Conservation (phyloP, 2,329 filamentous ascomycete species). For the Paecilomyces dactylethromorphus region DNA sequence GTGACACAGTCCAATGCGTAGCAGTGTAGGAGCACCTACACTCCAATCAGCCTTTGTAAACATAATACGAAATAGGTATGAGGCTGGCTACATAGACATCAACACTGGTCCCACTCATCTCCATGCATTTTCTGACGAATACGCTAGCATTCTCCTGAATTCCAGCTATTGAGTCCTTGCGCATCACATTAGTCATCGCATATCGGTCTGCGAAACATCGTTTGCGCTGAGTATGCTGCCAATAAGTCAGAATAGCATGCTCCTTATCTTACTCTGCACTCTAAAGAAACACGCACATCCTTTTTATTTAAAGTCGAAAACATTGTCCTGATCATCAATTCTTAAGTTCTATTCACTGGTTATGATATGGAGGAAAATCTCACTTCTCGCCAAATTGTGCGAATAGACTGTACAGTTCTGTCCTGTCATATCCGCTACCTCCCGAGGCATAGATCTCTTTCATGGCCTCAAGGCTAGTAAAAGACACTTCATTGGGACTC, state of each 20-base stretch:
- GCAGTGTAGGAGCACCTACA: constrained; percentile 48
- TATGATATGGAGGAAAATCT: constrained; percentile 1
- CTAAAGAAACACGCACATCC: constrained; percentile 7
- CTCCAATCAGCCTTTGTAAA: background rate
- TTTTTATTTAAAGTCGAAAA: constrained; percentile 28
- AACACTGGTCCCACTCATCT: constrained; percentile 39
- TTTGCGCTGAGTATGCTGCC: constrained; percentile 57
- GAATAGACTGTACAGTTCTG: constrained; percentile 28
- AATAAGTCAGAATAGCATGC: background rate
- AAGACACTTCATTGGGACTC: constrained; percentile 24
- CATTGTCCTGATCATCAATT: constrained; percentile 21
- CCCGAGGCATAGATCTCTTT: constrained; percentile 26
- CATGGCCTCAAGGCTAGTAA: constrained; percentile 20
- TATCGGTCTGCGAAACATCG: constrained; percentile 61
- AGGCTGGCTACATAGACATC: constrained; percentile 54
- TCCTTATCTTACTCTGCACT: background rate
- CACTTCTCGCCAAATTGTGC: constrained; percentile 19
- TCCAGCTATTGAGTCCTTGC: constrained; percentile 47
- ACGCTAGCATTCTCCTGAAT: constrained; percentile 51
- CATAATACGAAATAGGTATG: background rate
- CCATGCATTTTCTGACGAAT: constrained; percentile 50
- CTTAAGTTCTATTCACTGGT: background rate
- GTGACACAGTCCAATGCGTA: constrained; percentile 65
- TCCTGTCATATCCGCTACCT: constrained; percentile 32
- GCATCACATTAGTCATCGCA: constrained; percentile 61